Base-by-base conservation (phyloP, 2,329 filamentous ascomycete species). In the Trichoderma koningii region DNA sequence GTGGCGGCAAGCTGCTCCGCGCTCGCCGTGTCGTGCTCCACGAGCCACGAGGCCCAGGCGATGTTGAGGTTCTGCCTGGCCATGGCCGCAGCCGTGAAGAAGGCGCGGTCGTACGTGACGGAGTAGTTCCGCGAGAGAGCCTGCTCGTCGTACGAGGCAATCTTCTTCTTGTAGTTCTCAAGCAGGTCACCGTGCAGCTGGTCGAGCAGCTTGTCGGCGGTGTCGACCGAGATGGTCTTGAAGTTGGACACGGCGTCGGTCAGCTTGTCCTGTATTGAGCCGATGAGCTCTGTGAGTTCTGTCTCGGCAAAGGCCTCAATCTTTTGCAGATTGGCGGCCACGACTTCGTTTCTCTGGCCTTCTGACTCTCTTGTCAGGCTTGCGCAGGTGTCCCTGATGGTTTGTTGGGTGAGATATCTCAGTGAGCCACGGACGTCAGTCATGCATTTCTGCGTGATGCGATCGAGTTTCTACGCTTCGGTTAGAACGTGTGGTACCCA, bases 41-140 rank as follows among this genome's bases (percentile, higher is more conserved):
- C 60, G 7, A 55, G 26, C 60, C 60, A 63, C 45, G 48, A 53
- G 38, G 60, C n/a, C 60, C 60, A 63, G 17, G 60, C 26, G 19
- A 26, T 34, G 3, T 51, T 45, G 41, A 63, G 60, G 30, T 63
- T 63, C 50, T 63, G 60, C 48, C 45, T 53, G 15, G 44, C 50
- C 45, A 55, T 63, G 3, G 60, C 60, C 26, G 60, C 60, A 0
- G 60, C 60, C 7, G 60, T 63, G 60, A 63, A 63, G 14, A 63
- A 63, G 5, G 60, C 41, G 41, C 60, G 60, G 50, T 63, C 60
- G 41, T 63, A 63, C 23, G 60, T 63, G n/a, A 63, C 60, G 7
- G 60, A 53, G 41, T 63, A 63, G 15, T 63, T 63, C 47, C 60
- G 38, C 7, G n/a, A 10, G 23, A 63, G 60, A 5, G 60, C 60